These are phyloP conservation scores for Polytrichum formosum DNA, from an alignment of 225 moss, liverwort and hornwort genomes.

Conservation along the genomic window DNA sequence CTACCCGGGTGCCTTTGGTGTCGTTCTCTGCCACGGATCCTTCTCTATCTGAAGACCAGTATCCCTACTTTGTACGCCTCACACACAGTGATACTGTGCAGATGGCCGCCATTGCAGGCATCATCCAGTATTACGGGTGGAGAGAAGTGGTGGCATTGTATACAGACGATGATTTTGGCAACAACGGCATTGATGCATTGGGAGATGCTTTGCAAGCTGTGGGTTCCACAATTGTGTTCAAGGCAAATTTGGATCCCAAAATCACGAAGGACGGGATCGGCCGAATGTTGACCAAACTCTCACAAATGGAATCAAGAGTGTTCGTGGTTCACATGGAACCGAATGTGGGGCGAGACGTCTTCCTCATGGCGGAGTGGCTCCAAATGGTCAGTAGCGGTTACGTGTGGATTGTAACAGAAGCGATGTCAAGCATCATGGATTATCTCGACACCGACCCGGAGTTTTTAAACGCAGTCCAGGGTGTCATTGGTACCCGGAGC, in stretches of 20 bases:
- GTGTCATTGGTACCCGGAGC: conserved; percentile 61
- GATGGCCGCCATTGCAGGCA: conserved; percentile 64
- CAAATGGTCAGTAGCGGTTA: conserved; percentile 62
- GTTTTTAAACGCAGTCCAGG: conserved; percentile 54
- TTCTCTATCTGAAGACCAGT: conserved; percentile 62
- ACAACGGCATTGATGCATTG: conserved; percentile 60
- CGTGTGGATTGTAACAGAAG: conserved; percentile 82
- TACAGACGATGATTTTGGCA: conserved; percentile 74
- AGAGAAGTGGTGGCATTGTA: conserved; percentile 73
- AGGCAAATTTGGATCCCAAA: conserved; percentile 35
- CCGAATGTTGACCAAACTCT: conserved; percentile 38
- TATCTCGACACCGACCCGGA: conserved; percentile 37
- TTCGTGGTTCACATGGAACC: conserved; percentile 77
- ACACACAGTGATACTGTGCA: conserved; percentile 65
- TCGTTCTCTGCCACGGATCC: conserved; percentile 96
- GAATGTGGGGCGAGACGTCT: conserved; percentile 45
- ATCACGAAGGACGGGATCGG: conserved; percentile 40
- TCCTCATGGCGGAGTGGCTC: conserved; percentile 61
- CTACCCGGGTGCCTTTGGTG: conserved; percentile 76
- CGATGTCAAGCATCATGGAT: conserved; percentile 61
- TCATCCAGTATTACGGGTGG: conserved; percentile 87
- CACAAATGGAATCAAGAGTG: conserved; percentile 74
- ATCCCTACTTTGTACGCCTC: conserved; percentile 80
- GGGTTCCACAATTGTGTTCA: conserved; percentile 41
- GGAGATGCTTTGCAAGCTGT: conserved; percentile 44